These are phyloP conservation scores for Botrytis elliptica DNA, from an alignment of 2,329 filamentous ascomycete species.

Conservation along the genomic window DNA sequence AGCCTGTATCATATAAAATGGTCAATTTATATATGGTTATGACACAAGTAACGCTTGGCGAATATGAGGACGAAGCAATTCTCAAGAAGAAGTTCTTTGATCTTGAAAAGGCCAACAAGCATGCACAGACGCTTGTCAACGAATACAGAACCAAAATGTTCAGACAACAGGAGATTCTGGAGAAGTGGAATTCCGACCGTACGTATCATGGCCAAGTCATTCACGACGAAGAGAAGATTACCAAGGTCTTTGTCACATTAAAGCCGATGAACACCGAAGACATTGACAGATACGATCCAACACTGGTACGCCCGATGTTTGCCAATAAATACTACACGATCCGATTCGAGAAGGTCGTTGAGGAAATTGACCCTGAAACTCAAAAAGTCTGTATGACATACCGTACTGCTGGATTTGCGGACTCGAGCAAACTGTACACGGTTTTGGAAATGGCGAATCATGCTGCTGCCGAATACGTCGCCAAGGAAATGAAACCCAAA, in stretches of 20 bases:
- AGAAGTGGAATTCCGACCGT: background rate
- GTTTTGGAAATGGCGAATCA: constrained; percentile 28
- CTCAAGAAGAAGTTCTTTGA: constrained; percentile 8
- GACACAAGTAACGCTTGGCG: background rate
- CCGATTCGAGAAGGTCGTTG: background rate
- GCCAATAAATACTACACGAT: background rate
- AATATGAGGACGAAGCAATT: background rate
- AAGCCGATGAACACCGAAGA: background rate
- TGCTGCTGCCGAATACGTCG: constrained; percentile 24
- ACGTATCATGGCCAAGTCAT: background rate
- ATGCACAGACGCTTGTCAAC: constrained; percentile 12
- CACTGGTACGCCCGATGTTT: background rate
- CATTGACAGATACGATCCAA: constrained; percentile 1
- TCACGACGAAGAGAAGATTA: background rate
- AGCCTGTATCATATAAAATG: background rate
- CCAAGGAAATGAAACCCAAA: constrained; percentile 19
- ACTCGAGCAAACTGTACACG: constrained; percentile 10
- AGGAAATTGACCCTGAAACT: background rate
- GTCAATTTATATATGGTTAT: constrained; percentile 22
- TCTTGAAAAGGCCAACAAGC: constrained; percentile 20
- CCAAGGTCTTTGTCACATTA: background rate
- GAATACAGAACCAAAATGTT: constrained; percentile 2
- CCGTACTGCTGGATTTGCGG: background rate
- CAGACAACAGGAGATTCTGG: background rate
- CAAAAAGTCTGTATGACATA: background rate